Evolutionary conservation across 176 grass and related monocot species (phyloP).

Genomic region (Olyra latifolia): DNA sequence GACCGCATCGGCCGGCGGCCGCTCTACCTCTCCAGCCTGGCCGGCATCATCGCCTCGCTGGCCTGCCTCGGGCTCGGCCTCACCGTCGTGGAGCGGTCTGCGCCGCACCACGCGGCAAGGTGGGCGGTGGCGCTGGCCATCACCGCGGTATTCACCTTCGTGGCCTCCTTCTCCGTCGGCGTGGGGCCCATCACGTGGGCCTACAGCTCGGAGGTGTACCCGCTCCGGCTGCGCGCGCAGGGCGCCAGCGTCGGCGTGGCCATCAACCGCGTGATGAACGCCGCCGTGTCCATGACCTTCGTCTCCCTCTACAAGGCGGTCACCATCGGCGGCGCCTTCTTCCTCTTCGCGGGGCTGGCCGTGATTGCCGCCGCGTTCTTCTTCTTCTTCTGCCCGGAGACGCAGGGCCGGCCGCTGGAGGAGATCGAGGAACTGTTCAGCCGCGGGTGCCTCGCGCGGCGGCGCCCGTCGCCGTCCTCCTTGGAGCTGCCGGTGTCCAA

Average conservation of each 20-base stretch:
- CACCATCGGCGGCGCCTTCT: constrained; percentile 52
- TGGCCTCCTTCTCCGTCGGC: constrained; percentile 55
- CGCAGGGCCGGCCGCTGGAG: constrained; percentile 41
- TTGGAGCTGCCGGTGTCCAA: constrained; percentile 12
- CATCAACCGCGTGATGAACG: constrained; percentile 55
- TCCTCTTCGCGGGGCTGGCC: constrained; percentile 41
- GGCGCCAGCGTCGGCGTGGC: constrained; percentile 53
- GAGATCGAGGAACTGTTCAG: constrained; percentile 49
- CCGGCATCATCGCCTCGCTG: constrained; percentile 49
- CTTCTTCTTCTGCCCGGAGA: constrained; percentile 45
- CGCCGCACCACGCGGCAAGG: neutral
- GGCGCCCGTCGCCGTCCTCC: neutral
- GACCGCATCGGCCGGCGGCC: constrained; percentile 39
- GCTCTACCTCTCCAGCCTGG: constrained; percentile 40
- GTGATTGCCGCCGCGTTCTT: constrained; percentile 34
- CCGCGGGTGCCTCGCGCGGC: neutral
- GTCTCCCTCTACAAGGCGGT: constrained; percentile 55
- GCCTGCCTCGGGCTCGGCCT: constrained; percentile 33
- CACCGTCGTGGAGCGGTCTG: constrained; percentile 38
- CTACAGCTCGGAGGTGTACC: constrained; percentile 59
- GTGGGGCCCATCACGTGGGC: constrained; percentile 58
- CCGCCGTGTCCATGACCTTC: constrained; percentile 53
- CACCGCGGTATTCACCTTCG: constrained; percentile 38
- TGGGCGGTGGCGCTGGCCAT: constrained; percentile 42
- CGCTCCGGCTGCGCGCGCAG: constrained; percentile 51